Base-by-base conservation (phyloP, 1,284 basidiomycete species). In the Cerrena zonata region DNA sequence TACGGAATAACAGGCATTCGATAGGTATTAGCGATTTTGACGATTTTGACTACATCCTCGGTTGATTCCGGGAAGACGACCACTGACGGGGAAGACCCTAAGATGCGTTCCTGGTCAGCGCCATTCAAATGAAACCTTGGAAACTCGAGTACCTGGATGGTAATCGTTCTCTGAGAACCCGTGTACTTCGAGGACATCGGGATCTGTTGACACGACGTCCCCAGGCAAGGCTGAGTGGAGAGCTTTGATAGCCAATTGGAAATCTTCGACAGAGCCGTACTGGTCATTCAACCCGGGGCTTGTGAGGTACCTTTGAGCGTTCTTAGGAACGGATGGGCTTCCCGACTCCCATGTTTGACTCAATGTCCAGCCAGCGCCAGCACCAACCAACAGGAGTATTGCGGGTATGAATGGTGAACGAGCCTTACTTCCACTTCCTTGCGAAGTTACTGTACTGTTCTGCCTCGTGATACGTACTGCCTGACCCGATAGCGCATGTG, bases 101-200 rank as follows among this genome's bases (percentile, higher is more conserved):
- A 72, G 58, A 78, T 79, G n/a, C n/a, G n/a, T n/a, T n/a, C n/a
- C n/a, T n/a, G n/a, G n/a, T n/a, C n/a, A n/a, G n/a, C n/a, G n/a
- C n/a, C n/a, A n/a, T n/a, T n/a, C n/a, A n/a, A n/a, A n/a, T n/a
- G n/a, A n/a, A n/a, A n/a, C n/a, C n/a, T n/a, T n/a, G n/a, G 15
- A 34, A 15, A 7, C 30, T 15, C 15, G 30, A 34, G 38, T 55
- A 80, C 82, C 75, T 43, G 75, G 74, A 61, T 82, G 81, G 55
- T 83, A 73, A 41, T 80, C 76, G 51, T 78, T 77, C 45, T 71
- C 66, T 2, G 81, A 83, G 53, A 75, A 76, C 0, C 84, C 84
- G 57, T 86, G 82, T 12, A 68, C 57, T 12, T 72, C 67, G 5
- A 86, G 62, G 48, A 80, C 77, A 26, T 79, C 76, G 3, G 69